Evolutionary conservation across 164 flowering plant species (phyloP), one percentile per base, ranked within the genome.

Genomic region (Taxillus chinensis): DNA sequence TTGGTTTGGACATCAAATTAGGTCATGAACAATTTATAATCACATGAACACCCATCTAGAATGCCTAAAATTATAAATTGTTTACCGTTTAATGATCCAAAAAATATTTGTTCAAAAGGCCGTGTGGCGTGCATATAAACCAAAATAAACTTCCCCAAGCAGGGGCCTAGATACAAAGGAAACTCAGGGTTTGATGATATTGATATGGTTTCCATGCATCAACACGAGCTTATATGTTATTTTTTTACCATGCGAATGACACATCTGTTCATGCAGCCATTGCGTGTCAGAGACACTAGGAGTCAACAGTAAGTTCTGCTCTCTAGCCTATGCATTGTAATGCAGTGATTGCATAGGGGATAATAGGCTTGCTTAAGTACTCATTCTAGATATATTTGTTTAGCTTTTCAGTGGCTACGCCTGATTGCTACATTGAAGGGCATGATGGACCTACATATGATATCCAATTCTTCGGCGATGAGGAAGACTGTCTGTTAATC

Each of bases 401-500:
- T 61, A 78, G 86, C 7, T 76, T 66, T 62, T 52, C 70, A 45
- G 79, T 67, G 59, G 87, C 87, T 41, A 86, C 84, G 63, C 95
- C 99, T 12, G 45, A 62, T 66, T 79, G 79, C 55, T 70, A 78
- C 41, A 67, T 86, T 57, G 77, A 68, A 68, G 99, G 78, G 50
- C 99, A 90, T 67, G 79, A 86, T 62, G 99, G 97, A 45, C 96
- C 99, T 59, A 90, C 88, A 4, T 95, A 91, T 71, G 99, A 95
- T 80, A 83, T 85, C 64, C 84, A 91, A 64, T 95, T 90, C 70
- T 91, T 82, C 37, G 95, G 91, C 0, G 68, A 81, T 14, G 82
- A 70, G 14, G 89, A 89, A 39, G 91, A 90, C 71, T 68, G 86
- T 13, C 66, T 86, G 75, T 73, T 86, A 54, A 50, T 86, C 62